Base-by-base conservation (phyloP, 495 filamentous ascomycete genomes). In the Podospora fimiseda region DNA sequence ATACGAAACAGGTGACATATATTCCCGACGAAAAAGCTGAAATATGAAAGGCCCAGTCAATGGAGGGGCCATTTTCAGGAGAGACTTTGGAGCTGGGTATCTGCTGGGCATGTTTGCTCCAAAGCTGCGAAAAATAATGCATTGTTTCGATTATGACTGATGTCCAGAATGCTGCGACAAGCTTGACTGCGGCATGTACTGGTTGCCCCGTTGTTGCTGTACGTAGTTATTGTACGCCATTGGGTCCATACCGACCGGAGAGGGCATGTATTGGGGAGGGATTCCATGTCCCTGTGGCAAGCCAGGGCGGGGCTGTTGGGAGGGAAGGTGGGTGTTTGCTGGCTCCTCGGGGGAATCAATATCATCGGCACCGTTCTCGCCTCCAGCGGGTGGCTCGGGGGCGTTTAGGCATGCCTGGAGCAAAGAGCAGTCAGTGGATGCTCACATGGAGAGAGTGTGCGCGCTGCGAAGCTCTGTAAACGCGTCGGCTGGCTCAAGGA, bases 351-450 rank as follows among this genome's bases (percentile, higher is more conserved):
- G 82, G 9, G 82, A 84, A 24, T 85, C 82, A 63, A 79, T 79
- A 41, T 60, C 56, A 54, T 83, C 86, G 55, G 96, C 87, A 46
- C 93, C 93, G 58, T 96, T 96, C 64, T 94, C 88, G 61, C 81
- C 84, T 60, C 83, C 83, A 37, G 80, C 79, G n/a, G 87, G 77
- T n/a, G 91, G 89, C 69, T 98, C 93, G 50, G 93, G 94, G 21
- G 93, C 93, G 69, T 98, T 98, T 57, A 98, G 76, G 64, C 93
- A 98, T 36, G 93, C 92, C 93, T 53, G 53, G n/a, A 43, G 13
- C 9, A 39, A 38, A 42, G 44, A 21, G 50, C 61, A n/a, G n/a
- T 19, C 21, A 16, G 13, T 4, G 42, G n/a, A n/a, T n/a, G n/a
- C n/a, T 58, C 30, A 58, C 50, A n/a, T 2, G 13, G 19, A 11